These are phyloP conservation scores for Rutstroemia sydowiana DNA, from an alignment of 2,329 filamentous ascomycete species.

Conservation along the genomic window DNA sequence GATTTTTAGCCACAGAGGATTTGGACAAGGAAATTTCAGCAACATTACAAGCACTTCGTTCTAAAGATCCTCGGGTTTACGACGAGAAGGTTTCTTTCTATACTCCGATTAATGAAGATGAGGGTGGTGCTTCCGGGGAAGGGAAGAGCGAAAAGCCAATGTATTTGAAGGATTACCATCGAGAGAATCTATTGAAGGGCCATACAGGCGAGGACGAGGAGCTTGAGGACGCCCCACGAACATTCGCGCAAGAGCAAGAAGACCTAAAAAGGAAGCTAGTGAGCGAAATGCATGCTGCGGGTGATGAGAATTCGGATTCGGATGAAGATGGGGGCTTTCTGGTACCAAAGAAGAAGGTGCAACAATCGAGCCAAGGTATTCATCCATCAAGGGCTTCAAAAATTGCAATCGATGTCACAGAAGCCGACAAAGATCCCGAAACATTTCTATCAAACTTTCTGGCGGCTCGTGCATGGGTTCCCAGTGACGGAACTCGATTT, in stretches of 20 bases:
- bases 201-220: slow-evolving; percentile 54
- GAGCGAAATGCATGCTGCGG: slow-evolving; percentile 66
- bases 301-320: slow-evolving; percentile 37
- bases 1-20: slow-evolving; percentile 75
- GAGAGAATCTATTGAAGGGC: slow-evolving; percentile 76
- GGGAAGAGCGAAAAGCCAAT: slow-evolving; percentile 75
- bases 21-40: slow-evolving; percentile 83
- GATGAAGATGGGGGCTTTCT: slow-evolving; percentile 58
- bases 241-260: slow-evolving; percentile 85
- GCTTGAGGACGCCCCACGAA: slow-evolving; percentile 44
- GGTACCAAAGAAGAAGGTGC: slow-evolving; percentile 53
- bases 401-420: slow-evolving; percentile 55
- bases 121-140: slow-evolving; percentile 28
- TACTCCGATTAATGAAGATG: slow-evolving; percentile 50
- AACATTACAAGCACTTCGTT: slow-evolving; percentile 78
- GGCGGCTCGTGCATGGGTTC: slow-evolving; percentile 83
- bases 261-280: slow-evolving; percentile 71
- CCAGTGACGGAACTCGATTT: slow-evolving; percentile 57
- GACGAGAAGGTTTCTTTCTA: slow-evolving; percentile 77
- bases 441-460: slow-evolving; percentile 93
- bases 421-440: slow-evolving; percentile 84
- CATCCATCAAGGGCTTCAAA: slow-evolving; percentile 49
- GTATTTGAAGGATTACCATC: slow-evolving; percentile 83
- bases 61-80: slow-evolving; percentile 88
- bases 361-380: slow-evolving; percentile 38